These are phyloP conservation scores for Calonectria hawksworthii DNA, from an alignment of 2,329 filamentous ascomycete genomes.

Conservation along the genomic window DNA sequence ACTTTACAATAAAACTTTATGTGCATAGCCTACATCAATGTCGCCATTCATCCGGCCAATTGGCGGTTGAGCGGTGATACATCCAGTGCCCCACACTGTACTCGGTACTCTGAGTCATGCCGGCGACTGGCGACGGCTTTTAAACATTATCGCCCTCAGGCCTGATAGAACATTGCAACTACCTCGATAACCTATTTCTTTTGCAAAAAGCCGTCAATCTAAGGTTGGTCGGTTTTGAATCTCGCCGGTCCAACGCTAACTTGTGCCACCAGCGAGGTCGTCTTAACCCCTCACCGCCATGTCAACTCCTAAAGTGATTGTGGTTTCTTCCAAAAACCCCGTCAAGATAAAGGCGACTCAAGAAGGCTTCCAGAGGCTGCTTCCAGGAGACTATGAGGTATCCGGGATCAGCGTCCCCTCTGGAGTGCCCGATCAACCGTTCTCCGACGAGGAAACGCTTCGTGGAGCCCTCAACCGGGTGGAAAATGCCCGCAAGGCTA, in stretches of 20 bases:
- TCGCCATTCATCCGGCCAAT: not conserved
- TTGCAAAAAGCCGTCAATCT: no score
- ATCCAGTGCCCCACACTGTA: not conserved
- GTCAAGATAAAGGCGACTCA: slow-evolving; percentile 55
- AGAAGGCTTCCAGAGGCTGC: slow-evolving; percentile 53
- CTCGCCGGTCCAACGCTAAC: not conserved
- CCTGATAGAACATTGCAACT: no score
- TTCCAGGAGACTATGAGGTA: slow-evolving; percentile 48
- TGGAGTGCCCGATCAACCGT: slow-evolving; percentile 56
- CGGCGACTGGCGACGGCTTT: not conserved
- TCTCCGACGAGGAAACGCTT: slow-evolving; percentile 55
- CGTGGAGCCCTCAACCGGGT: slow-evolving; percentile 55
- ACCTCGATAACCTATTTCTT: not conserved
- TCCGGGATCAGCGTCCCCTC: slow-evolving; percentile 52
- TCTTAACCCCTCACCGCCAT: not conserved
- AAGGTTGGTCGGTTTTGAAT: not conserved
- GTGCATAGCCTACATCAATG: not conserved
- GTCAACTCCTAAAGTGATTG: slow-evolving; percentile 20
- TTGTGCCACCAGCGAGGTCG: not conserved
- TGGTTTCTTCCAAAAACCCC: slow-evolving; percentile 41
- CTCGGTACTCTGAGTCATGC: not conserved
- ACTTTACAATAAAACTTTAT: not conserved
- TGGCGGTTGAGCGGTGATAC: not conserved
- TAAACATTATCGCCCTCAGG: not conserved
- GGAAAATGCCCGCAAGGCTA: slow-evolving; percentile 46